Base-by-base conservation (phyloP, 306 rosid species). In the Inga laurina region DNA sequence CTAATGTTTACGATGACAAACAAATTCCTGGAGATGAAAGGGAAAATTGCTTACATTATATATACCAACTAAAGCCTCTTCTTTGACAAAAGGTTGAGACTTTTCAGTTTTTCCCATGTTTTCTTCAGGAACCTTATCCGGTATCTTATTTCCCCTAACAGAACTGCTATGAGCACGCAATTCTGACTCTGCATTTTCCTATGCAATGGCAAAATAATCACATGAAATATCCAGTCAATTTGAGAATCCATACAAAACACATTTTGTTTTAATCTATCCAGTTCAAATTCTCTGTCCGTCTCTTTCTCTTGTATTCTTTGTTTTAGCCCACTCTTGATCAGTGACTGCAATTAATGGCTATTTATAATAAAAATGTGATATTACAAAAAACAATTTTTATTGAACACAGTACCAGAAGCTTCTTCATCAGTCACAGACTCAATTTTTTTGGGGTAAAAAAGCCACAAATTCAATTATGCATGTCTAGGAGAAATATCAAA, bases 121-220 rank as follows among this genome's bases (percentile, higher is more conserved):
- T 84, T 88, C 91, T 89, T 89, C 87, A 48, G 90, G 90, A 82
- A 85, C 91, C 82, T 86, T 85, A 52, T 83, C 88, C 78, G 73
- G 78, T 74, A 86, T 82, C 79, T 79, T 87, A 82, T 66, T 84
- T 81, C 91, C 86, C 88, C 87, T 88, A 54, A 90, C 91, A 77
- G 99, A 96, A 88, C 98, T 96, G 87, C 99, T 96, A 83, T 93
- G 98, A 48, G 99, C 99, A 78, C 99, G 99, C 79, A 93, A 75
- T 78, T 94, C 99, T 66, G 99, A 96, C 75, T 92, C 97, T 48
- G 97, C 96, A 69, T 78, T 90, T 91, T 94, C 99, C 99, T 96
- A 83, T 49, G 81, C 68, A 89, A 59, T 52, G 39, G 73, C 21
- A 85, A 85, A 86, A 27, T 65, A 61, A 66, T 79, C 69, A 82